Percentiles rank a stretch among this genome's conserved stretches.
These are phyloP conservation scores for Pseudogymnoascus sp. DNA, from an alignment of 2,329 filamentous ascomycete genomes.

Conservation along the genomic window DNA sequence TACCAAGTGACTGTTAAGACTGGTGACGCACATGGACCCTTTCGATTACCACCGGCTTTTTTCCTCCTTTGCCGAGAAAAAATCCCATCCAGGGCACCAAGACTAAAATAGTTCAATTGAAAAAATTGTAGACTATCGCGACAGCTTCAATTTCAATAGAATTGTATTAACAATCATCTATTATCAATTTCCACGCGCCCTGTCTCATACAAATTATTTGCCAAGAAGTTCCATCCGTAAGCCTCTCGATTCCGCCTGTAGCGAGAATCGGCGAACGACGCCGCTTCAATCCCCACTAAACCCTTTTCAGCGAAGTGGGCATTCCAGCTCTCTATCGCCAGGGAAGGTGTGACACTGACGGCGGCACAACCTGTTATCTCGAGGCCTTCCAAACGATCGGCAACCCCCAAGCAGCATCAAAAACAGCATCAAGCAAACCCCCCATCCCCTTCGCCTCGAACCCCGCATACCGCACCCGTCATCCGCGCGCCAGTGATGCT, in stretches of 20 bases:
- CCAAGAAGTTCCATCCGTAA: not conserved
- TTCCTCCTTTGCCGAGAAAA: not conserved
- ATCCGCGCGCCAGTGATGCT: not conserved
- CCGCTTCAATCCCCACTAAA: not conserved
- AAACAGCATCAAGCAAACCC: not conserved
- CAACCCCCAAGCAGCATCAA: conserved; percentile 1
- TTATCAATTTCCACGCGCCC: not conserved
- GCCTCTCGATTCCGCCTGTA: not conserved
- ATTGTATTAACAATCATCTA: not conserved
- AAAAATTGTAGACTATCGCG: not conserved
- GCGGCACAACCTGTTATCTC: conserved; percentile 6
- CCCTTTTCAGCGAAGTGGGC: not conserved
- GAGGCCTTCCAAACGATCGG: not conserved
- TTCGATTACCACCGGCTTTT: not conserved
- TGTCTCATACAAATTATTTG: not conserved
- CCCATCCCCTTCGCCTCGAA: not conserved
- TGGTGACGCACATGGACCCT: conserved; percentile 3
- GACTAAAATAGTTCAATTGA: not conserved
- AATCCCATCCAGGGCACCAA: not conserved
- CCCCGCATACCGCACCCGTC: not conserved
- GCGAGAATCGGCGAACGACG: not conserved
- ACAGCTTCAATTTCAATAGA: not conserved
- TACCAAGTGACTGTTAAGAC: not conserved
- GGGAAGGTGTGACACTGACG: conserved; percentile 6
- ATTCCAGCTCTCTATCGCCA: conserved; percentile 7